Evolutionary conservation across 2,329 filamentous ascomycete genomes (phyloP), one percentile per base, ranked within the genome.

Genomic region (Coniochaeta ligniaria): DNA sequence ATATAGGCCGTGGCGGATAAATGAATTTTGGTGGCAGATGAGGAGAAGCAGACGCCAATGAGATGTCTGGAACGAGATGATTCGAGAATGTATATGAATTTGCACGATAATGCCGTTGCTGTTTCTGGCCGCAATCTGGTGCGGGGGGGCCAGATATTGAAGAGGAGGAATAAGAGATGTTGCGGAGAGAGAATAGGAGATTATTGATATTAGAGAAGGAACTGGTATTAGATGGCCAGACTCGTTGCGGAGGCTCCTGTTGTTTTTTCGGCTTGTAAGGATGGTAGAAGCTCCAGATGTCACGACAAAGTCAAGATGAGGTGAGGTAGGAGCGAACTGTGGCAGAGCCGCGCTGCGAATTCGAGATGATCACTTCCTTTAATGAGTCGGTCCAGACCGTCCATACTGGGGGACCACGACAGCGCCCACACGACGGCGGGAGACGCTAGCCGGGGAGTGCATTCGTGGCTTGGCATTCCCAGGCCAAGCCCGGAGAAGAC

Each of bases 1-100:
- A 68, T 70, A 66, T 67, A 64, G 69, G 59, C 61, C 31, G 58
- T 62, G 62, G 61, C 69, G 70, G 68, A 64, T 72, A 70, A 69
- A 71, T 70, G 65, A 65, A 60, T 52, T 31, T 45, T 24, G 62
- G 56, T 63, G 62, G 62, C 63, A 61, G 41, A 61, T 55, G 62
- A 60, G 62, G 61, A 50, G 61, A 59, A 55, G 57, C 20, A 41
- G 59, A 62, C 62, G 57, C 67, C 67, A 68, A 69, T 69, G 65
- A 61, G 65, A 61, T 58, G 60, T 45, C 36, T 41, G n/a, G 31
- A 38, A 57, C 41, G 59, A 56, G 62, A 60, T 55, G 31, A 22
- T 28, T 52, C 26, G 47, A 52, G 47, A 52, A 52, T 24, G 54
- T 58, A 60, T 54, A 63, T 60, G 38, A 65, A 66, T 68, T 63